Conservation (phyloP, 2,329 filamentous ascomycete genomes). For the Pseudogymnoascus sp. region DNA sequence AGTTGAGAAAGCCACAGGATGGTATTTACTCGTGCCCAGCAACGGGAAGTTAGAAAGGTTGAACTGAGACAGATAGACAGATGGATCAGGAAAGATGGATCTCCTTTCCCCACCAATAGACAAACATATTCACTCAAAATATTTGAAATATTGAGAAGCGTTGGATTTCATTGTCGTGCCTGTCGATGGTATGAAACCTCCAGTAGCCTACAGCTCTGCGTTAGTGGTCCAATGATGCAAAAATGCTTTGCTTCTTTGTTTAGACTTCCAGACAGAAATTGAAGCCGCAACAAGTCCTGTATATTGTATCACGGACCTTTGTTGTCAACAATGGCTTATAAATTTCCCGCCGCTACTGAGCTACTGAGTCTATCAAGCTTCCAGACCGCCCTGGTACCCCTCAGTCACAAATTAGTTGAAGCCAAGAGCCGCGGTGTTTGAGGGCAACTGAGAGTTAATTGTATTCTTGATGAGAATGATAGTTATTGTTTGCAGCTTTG, state of each 20-base stretch:
- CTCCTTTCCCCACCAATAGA: background rate
- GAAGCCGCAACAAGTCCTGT: background rate
- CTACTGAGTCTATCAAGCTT: conserved; percentile 1
- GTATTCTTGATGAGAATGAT: background rate
- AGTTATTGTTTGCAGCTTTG: background rate
- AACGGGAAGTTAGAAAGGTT: background rate
- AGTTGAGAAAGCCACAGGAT: background rate
- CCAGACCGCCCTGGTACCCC: conserved; percentile 4
- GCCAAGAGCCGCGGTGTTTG: background rate
- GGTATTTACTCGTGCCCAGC: background rate
- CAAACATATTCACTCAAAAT: background rate
- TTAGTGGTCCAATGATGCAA: background rate
- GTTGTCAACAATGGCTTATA: background rate
- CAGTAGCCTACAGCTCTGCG: background rate
- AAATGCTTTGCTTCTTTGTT: background rate
- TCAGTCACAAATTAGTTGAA: background rate
- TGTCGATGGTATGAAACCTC: background rate
- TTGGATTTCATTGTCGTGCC: background rate
- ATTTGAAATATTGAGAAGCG: background rate
- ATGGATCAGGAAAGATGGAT: background rate
- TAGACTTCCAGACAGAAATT: background rate
- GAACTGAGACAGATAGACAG: background rate
- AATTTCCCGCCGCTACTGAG: background rate
- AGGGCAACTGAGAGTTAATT: background rate
- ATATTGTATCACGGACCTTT: background rate